These are phyloP conservation scores for Raffaelea albimanens DNA, from an alignment of 2,329 filamentous ascomycete genomes.

Conservation along the genomic window DNA sequence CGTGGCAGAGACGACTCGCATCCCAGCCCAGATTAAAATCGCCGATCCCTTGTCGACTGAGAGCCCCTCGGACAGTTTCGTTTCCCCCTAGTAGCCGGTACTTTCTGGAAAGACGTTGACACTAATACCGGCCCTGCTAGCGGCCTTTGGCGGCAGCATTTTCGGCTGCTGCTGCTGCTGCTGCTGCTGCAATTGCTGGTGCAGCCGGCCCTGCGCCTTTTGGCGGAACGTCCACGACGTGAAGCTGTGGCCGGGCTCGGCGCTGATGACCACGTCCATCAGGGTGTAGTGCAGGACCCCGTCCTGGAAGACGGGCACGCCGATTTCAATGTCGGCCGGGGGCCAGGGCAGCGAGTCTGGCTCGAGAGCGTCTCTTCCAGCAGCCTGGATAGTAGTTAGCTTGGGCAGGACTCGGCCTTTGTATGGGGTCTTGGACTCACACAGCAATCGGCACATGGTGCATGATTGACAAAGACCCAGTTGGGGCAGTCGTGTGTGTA, in stretches of 20 bases:
- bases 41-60: too few relatives aligned
- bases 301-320: slow-evolving; percentile 20
- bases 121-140: too few relatives aligned
- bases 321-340: slow-evolving; percentile 5
- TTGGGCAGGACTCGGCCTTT: neutral
- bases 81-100: too few relatives aligned
- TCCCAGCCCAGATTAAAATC: too few relatives aligned
- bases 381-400: too few relatives aligned
- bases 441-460: slow-evolving; percentile 34
- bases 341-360: slow-evolving; percentile 3
- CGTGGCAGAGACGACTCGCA: too few relatives aligned
- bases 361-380: slow-evolving; percentile 36
- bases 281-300: slow-evolving; percentile 37
- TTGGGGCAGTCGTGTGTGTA: slow-evolving; percentile 36
- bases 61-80: too few relatives aligned
- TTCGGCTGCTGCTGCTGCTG: too few relatives aligned
- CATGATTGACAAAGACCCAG: slow-evolving; percentile 39
- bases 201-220: neutral
- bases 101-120: too few relatives aligned
- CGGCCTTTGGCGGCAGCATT: too few relatives aligned
- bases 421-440: slow-evolving; percentile 22
- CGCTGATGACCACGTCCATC: slow-evolving; percentile 33
- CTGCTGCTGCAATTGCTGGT: neutral
- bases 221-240: slow-evolving; percentile 29
- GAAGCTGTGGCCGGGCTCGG: slow-evolving; percentile 19